These are phyloP conservation scores for Microbotryum lychnidis-dioicae DNA, from an alignment of 1,284 basidiomycete species.

Conservation along the genomic window DNA sequence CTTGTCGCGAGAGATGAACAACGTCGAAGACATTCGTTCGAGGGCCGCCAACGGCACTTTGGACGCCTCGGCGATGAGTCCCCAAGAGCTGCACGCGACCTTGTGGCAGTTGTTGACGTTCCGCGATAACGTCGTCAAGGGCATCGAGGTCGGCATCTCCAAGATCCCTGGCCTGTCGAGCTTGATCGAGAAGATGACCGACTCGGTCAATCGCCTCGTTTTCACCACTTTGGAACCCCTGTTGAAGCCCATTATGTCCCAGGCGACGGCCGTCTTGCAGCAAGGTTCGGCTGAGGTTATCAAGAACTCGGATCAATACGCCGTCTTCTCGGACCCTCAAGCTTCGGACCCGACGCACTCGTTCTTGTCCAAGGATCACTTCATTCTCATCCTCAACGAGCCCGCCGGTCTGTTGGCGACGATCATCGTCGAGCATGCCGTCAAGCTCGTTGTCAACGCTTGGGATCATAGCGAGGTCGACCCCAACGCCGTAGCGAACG, in stretches of 20 bases:
- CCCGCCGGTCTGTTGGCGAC: constrained; percentile 33
- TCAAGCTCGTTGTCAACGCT: constrained; percentile 63
- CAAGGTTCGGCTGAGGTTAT: constrained; percentile 38
- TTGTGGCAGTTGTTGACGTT: constrained; percentile 82
- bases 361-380: constrained; percentile 35
- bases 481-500: constrained; percentile 46
- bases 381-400: constrained; percentile 33
- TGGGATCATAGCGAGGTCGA: constrained; percentile 55
- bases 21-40: constrained; percentile 60
- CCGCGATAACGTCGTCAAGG: constrained; percentile 70
- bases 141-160: constrained; percentile 76
- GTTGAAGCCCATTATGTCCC: constrained; percentile 25
- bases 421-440: constrained; percentile 50
- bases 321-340: constrained; percentile 36
- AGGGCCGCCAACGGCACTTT: constrained; percentile 48
- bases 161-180: constrained; percentile 52
- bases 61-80: constrained; percentile 67
- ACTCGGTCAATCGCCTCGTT: constrained; percentile 46
- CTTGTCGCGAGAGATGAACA: constrained; percentile 60
- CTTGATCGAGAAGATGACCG: constrained; percentile 72
- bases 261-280: constrained; percentile 38
- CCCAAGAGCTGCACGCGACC: constrained; percentile 73
- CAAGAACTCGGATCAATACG: constrained; percentile 33
- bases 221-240: constrained; percentile 40
- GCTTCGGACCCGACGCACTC: constrained; percentile 39